Conservation (phyloP, 2,329 filamentous ascomycete species). For the Trichoderma guizhouense region DNA sequence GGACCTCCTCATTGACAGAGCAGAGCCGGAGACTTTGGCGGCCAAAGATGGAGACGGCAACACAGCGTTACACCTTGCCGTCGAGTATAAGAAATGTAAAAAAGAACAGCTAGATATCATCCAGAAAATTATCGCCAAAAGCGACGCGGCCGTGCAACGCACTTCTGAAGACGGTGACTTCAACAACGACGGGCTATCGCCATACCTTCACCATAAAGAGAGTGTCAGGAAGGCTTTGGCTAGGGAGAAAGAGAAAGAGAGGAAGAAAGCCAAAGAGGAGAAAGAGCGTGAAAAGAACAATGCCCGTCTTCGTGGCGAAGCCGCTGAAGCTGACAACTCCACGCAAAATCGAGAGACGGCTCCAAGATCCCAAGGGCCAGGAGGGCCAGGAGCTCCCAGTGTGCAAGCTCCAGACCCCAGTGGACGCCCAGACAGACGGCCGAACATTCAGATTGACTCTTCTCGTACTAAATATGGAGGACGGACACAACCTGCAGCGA, state of each 20-base stretch:
- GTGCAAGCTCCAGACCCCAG: neutral
- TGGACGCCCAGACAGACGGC: constrained; percentile 1
- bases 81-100: constrained; percentile 24
- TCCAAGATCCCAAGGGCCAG: neutral
- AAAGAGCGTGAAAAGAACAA: constrained; percentile 1
- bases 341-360: neutral
- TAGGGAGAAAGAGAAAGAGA: constrained; percentile 10
- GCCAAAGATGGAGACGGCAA: constrained; percentile 20
- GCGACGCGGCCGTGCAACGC: constrained; percentile 17
- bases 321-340: neutral
- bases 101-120: constrained; percentile 22
- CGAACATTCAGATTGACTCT: neutral
- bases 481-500: neutral
- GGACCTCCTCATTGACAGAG: constrained; percentile 20
- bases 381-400: neutral
- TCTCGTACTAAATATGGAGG: constrained; percentile 12
- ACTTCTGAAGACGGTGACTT: constrained; percentile 17
- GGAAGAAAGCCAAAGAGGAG: constrained; percentile 15
- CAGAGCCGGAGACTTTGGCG: constrained; percentile 15
- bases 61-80: constrained; percentile 26
- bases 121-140: constrained; percentile 20
- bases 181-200: constrained; percentile 20
- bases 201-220: constrained; percentile 22
- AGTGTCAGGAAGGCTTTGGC: constrained; percentile 9
- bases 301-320: neutral